Evolutionary conservation across 192 early-diverging fungal genomes (phyloP).

Genomic region (Coemansia sp.): DNA sequence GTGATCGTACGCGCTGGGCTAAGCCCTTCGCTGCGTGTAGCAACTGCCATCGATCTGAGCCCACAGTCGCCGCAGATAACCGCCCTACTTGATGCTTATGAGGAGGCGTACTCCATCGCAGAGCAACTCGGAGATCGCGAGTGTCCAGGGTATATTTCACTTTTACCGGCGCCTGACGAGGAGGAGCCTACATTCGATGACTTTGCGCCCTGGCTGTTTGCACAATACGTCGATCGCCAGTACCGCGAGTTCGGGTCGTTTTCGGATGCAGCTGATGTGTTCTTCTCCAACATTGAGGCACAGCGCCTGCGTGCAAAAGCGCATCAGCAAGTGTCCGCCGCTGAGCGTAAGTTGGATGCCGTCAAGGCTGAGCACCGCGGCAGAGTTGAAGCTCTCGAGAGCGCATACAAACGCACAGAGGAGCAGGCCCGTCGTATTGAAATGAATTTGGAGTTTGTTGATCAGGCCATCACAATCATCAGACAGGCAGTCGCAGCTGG

Average conservation of each 20-base stretch:
- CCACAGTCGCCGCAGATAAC: constrained; percentile 59
- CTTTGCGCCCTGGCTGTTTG: constrained; percentile 71
- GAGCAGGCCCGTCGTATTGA: constrained; percentile 87
- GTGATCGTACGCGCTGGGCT: constrained; percentile 66
- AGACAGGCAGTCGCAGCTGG: constrained; percentile 84
- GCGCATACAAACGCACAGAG: constrained; percentile 65
- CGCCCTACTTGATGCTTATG: constrained; percentile 63
- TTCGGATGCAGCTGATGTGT: constrained; percentile 86
- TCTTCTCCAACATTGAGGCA: constrained; percentile 86
- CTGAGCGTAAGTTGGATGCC: constrained; percentile 79
- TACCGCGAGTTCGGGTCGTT: constrained; percentile 73
- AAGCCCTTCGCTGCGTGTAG: constrained; percentile 60
- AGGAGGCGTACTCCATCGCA: constrained; percentile 71
- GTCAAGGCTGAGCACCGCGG: constrained; percentile 76
- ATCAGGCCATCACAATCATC: constrained; percentile 83
- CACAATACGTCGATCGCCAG: constrained; percentile 55
- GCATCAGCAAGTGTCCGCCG: constrained; percentile 69
- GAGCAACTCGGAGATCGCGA: constrained; percentile 51
- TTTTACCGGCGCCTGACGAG: constrained; percentile 6
- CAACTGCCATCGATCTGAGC: constrained; percentile 59
- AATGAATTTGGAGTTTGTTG: constrained; percentile 76
- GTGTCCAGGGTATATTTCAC: constrained; percentile 40
- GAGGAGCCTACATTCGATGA: constrained; percentile 54
- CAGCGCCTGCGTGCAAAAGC: constrained; percentile 75
- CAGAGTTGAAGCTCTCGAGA: constrained; percentile 75